Conservation (phyloP, 768 basidiomycete genomes). For the Coprinellus micaceus region DNA sequence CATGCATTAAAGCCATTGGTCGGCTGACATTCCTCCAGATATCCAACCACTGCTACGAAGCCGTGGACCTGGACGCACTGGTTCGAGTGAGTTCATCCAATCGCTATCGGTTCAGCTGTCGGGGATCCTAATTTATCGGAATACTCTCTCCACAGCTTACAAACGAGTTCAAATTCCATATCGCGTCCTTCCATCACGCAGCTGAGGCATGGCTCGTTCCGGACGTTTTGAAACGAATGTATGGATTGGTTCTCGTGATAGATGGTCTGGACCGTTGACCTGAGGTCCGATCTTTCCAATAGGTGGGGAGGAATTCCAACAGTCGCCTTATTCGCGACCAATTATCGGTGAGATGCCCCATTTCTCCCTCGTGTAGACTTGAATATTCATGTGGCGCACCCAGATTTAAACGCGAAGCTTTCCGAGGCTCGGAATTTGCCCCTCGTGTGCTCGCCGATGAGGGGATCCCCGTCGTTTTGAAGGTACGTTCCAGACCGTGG, state of each 20-base stretch:
- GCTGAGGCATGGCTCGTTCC: slow-evolving; percentile 91
- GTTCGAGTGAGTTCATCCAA: slow-evolving; percentile 48
- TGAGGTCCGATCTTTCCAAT: background rate
- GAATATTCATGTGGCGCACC: background rate
- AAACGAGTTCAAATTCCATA: slow-evolving; percentile 85
- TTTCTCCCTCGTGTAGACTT: background rate
- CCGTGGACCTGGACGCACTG: slow-evolving; percentile 67
- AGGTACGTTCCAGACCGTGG: slow-evolving; percentile 39
- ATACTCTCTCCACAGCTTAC: slow-evolving; percentile 51
- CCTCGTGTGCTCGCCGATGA: slow-evolving; percentile 70
- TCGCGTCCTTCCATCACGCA: slow-evolving; percentile 84
- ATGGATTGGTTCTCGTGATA: slow-evolving; percentile 21
- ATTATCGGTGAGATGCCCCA: slow-evolving; percentile 46
- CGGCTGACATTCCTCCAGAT: slow-evolving; percentile 34
- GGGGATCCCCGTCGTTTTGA: slow-evolving; percentile 73
- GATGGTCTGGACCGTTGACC: slow-evolving; percentile 13
- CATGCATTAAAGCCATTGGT: background rate
- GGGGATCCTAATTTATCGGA: background rate
- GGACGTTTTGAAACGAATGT: slow-evolving; percentile 71
- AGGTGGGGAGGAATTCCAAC: slow-evolving; percentile 60
- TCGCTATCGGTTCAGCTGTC: background rate
- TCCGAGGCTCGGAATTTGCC: slow-evolving; percentile 76
- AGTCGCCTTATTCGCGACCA: slow-evolving; percentile 77
- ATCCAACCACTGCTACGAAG: slow-evolving; percentile 67
- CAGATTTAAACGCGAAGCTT: slow-evolving; percentile 51